Percentiles rank a stretch among this genome's conserved stretches.
These are phyloP conservation scores for Populus nigra DNA, from an alignment of 345 rosid genomes.

Conservation along the genomic window DNA sequence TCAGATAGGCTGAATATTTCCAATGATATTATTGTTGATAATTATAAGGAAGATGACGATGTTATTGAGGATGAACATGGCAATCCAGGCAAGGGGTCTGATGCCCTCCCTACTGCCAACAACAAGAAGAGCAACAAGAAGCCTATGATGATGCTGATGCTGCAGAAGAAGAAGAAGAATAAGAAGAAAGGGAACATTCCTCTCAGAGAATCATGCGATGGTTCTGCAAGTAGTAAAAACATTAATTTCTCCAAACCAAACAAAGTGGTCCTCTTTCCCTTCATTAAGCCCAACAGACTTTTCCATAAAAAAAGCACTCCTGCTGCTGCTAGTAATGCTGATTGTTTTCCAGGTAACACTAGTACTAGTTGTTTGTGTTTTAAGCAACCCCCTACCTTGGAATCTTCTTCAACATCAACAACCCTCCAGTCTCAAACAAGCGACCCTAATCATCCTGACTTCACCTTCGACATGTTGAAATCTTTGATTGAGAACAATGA, in stretches of 20 bases:
- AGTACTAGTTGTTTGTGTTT: slow-evolving; percentile 33
- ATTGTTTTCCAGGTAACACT: slow-evolving; percentile 9
- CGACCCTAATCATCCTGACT: slow-evolving; percentile 50
- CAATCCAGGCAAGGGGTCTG: neutral
- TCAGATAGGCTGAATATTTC: neutral
- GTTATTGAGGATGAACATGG: neutral
- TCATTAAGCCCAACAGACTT: slow-evolving; percentile 16
- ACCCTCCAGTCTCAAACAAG: slow-evolving; percentile 15
- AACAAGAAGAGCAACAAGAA: neutral
- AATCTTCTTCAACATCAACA: slow-evolving; percentile 34
- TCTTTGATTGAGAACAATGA: slow-evolving; percentile 49
- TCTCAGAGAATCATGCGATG: neutral
- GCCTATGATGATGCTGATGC: neutral
- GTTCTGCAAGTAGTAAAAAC: neutral
- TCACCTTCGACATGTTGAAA: slow-evolving; percentile 42
- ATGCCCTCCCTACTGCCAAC: neutral
- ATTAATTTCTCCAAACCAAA: slow-evolving; percentile 11
- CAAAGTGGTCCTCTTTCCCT: slow-evolving; percentile 16
- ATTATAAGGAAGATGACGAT: neutral
- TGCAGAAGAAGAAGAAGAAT: neutral
- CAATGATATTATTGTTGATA: too few relatives aligned
- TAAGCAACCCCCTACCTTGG: slow-evolving; percentile 23
- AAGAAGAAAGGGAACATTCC: neutral
- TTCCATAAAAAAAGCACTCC: slow-evolving; percentile 2
- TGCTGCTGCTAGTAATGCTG: neutral